These are phyloP conservation scores for Lycium ferocissimum DNA, from an alignment of 257 asterid species.

Conservation along the genomic window DNA sequence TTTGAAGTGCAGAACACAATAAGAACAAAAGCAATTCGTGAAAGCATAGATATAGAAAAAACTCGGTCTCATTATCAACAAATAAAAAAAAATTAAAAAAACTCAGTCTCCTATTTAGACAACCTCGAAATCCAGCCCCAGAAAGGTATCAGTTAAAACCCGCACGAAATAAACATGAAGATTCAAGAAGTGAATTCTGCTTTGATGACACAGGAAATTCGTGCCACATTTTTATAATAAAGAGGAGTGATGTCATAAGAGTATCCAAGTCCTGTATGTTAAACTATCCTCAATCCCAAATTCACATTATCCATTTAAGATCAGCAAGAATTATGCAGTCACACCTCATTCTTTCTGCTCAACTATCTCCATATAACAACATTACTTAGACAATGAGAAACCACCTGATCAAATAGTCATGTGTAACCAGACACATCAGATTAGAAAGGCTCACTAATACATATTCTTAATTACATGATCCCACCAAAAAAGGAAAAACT, in stretches of 20 bases:
- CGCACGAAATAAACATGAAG: conserved; percentile 4
- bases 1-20: background rate
- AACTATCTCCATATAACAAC: background rate
- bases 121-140: background rate
- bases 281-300: background rate
- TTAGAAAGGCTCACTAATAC: background rate
- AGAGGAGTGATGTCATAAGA: background rate
- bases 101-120: background rate
- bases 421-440: background rate
- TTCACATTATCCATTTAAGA: background rate
- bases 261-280: background rate
- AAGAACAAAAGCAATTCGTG: background rate
- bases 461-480: background rate
- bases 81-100: no score
- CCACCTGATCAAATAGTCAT: background rate
- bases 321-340: background rate
- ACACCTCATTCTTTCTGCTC: background rate
- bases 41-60: background rate
- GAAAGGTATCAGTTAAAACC: background rate
- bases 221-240: conserved; percentile 21
- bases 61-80: background rate
- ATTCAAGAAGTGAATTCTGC: background rate
- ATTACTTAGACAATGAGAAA: background rate
- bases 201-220: conserved; percentile 10
- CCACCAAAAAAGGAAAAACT: background rate